These are phyloP conservation scores for Aspergillus saccharolyticus DNA, from an alignment of 495 filamentous ascomycete species.

Conservation along the genomic window DNA sequence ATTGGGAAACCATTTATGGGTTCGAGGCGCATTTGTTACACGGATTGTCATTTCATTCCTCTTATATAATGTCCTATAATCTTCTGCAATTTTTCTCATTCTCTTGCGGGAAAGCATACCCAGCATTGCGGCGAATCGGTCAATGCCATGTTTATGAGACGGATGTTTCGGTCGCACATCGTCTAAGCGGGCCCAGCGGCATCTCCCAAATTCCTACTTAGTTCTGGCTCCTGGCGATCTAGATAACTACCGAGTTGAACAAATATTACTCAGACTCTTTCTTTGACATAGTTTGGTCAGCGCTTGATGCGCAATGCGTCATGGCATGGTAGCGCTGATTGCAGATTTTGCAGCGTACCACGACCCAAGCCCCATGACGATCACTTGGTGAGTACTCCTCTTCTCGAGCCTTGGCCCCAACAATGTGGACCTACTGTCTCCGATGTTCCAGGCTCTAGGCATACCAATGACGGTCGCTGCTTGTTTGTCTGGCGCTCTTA, in stretches of 20 bases:
- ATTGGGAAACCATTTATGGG: constrained; percentile 10
- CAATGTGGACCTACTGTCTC: neutral
- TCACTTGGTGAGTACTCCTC: neutral
- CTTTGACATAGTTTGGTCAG: neutral
- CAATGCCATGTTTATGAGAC: constrained; percentile 13
- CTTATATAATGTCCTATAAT: constrained; percentile 14
- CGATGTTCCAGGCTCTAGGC: neutral
- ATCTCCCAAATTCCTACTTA: constrained; percentile 11
- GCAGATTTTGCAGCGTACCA: neutral
- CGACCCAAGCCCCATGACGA: no score
- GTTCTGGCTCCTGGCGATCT: constrained; percentile 21
- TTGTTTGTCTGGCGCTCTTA: no score
- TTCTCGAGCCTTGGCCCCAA: neutral
- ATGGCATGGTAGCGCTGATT: neutral
- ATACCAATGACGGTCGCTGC: neutral
- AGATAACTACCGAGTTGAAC: constrained; percentile 11
- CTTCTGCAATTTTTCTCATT: constrained; percentile 7
- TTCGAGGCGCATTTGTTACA: constrained; percentile 9
- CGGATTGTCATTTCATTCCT: constrained; percentile 4
- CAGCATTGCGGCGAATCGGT: neutral
- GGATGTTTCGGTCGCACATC: constrained; percentile 9
- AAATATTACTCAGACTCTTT: neutral
- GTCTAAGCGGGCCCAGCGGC: constrained; percentile 6
- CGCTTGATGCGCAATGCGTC: neutral
- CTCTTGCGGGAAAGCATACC: neutral